These are phyloP conservation scores for Claviceps spartinae DNA, from an alignment of 2,329 filamentous ascomycete genomes.

Conservation along the genomic window DNA sequence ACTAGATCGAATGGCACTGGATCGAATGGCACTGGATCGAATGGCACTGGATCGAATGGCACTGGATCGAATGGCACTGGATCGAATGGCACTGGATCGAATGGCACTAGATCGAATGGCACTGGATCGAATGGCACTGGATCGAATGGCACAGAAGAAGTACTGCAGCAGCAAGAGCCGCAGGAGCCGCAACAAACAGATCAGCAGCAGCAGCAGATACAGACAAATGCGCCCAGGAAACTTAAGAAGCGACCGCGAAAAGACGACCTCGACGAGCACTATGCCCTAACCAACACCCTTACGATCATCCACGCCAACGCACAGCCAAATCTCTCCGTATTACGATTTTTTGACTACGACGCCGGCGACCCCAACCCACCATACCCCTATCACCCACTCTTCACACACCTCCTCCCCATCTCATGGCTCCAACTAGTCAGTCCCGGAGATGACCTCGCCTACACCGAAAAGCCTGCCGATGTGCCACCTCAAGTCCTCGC, in stretches of 20 bases:
- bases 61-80: not conserved
- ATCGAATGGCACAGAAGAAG: not conserved
- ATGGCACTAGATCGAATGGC: too few species aligned
- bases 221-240: constrained; percentile 2
- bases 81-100: not conserved
- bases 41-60: too few species aligned
- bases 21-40: too few species aligned
- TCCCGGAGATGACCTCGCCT: constrained; percentile 61
- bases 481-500: constrained; percentile 48
- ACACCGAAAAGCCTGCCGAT: constrained; percentile 48
- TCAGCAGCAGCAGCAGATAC: not conserved
- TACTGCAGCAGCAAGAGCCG: not conserved
- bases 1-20: not conserved
- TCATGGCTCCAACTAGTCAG: constrained; percentile 86
- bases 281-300: constrained; percentile 57
- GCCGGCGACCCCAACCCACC: constrained; percentile 45
- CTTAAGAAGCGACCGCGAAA: constrained; percentile 17
- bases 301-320: constrained; percentile 71
- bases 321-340: constrained; percentile 74
- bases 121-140: not conserved
- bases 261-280: constrained; percentile 49
- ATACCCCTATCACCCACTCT: constrained; percentile 59
- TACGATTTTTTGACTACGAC: constrained; percentile 86
- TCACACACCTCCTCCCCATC: constrained; percentile 66
- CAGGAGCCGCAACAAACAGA: not conserved